A percentile compares a stretch with the other conserved stretches of the same genome.
These are phyloP conservation scores for Extremus antarcticus DNA, from an alignment of 495 filamentous ascomycete genomes.

Conservation along the genomic window DNA sequence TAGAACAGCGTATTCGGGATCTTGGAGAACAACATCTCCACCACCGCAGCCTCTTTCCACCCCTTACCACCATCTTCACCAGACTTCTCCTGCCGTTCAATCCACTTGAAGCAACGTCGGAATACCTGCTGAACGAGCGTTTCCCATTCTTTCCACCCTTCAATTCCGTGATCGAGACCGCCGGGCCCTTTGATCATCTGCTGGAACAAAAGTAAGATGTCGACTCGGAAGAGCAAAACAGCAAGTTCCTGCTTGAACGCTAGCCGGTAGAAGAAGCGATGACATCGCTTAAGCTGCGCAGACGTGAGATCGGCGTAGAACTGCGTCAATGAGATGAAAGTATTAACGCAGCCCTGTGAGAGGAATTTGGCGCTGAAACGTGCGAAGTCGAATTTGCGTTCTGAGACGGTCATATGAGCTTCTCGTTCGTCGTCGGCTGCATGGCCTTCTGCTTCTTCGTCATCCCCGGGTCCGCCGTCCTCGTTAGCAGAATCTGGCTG, in stretches of 20 bases:
- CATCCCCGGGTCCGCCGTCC: constrained; percentile 44
- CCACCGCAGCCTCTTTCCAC: constrained; percentile 55
- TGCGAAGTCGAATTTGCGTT: constrained; percentile 89
- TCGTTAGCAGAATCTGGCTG: constrained; percentile 25
- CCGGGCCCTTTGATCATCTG: constrained; percentile 88
- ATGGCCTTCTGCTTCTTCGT: constrained; percentile 29
- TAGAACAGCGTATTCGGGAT: constrained; percentile 71
- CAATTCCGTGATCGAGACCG: constrained; percentile 48
- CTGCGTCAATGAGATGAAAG: constrained; percentile 68
- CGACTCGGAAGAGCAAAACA: constrained; percentile 77
- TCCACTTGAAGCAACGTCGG: constrained; percentile 56
- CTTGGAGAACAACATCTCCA: constrained; percentile 92
- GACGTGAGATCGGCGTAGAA: constrained; percentile 74
- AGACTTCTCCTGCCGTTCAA: constrained; percentile 50
- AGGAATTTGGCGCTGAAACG: constrained; percentile 72
- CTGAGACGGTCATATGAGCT: constrained; percentile 56
- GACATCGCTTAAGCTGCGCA: constrained; percentile 79
- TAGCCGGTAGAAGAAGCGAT: constrained; percentile 89
- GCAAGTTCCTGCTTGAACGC: constrained; percentile 90
- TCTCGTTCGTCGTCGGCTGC: constrained; percentile 61
- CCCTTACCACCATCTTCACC: constrained; percentile 6
- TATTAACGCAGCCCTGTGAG: constrained; percentile 75
- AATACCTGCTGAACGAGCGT: constrained; percentile 64
- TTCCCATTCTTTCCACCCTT: constrained; percentile 78
- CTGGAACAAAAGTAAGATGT: constrained; percentile 80